These are phyloP conservation scores for Crassisporium funariophilum DNA, from an alignment of 768 basidiomycete genomes.

Conservation along the genomic window DNA sequence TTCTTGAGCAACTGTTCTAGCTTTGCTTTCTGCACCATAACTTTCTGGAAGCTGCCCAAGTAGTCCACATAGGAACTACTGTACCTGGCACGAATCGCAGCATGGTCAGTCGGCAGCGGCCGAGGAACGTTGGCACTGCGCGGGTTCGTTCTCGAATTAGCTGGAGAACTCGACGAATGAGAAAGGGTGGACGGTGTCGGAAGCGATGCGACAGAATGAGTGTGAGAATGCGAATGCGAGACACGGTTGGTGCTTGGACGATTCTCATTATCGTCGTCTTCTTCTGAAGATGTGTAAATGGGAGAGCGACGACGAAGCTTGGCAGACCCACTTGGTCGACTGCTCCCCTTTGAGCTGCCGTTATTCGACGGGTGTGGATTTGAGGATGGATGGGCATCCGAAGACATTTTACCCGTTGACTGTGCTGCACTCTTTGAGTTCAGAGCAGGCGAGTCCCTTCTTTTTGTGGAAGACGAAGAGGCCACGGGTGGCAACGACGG, in stretches of 20 bases:
- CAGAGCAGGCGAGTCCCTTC: constrained; percentile 38
- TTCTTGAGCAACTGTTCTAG: constrained; percentile 54
- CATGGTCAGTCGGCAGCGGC: constrained; percentile 49
- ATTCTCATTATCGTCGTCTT: constrained; percentile 46
- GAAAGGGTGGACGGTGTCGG: constrained; percentile 20
- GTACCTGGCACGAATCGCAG: constrained; percentile 55
- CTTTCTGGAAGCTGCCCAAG: constrained; percentile 44
- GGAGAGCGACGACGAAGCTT: constrained; percentile 58
- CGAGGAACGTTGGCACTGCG: too few species aligned
- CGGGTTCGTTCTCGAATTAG: too few species aligned
- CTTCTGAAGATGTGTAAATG: constrained; percentile 69
- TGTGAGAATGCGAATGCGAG: constrained; percentile 3
- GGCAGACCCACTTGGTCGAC: constrained; percentile 4
- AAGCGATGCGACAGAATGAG: too few species aligned
- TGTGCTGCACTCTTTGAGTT: constrained; percentile 25
- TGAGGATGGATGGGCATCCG: constrained; percentile 19
- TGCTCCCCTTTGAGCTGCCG: constrained; percentile 18
- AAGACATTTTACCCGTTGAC: constrained; percentile 16
- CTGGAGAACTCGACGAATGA: constrained; percentile 6
- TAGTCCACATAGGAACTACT: constrained; percentile 54
- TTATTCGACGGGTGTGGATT: constrained; percentile 14
- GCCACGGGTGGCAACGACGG: not conserved
- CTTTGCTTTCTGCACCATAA: constrained; percentile 52
- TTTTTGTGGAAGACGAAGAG: constrained; percentile 34
- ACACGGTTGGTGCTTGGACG: constrained; percentile 5